Base-by-base conservation (phyloP, 148 eudicot genomes). In the Silene uniflora region DNA sequence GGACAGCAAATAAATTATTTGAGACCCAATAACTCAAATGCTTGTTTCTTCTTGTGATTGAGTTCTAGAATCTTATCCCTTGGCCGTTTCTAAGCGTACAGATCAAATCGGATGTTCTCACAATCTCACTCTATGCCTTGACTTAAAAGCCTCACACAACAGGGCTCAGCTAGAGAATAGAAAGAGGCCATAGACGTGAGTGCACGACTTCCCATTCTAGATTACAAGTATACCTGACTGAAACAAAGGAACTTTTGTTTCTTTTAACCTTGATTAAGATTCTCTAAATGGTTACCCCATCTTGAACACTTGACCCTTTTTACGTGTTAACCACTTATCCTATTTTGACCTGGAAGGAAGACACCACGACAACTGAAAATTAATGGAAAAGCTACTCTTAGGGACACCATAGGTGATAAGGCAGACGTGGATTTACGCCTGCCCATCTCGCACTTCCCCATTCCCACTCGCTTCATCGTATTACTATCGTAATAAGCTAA, bases 131-230 rank as follows among this genome's bases (percentile, higher is more conserved):
- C 9, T 25, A 32, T 11, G 6, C 46, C 44, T 39, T 52, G 42
- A 5, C 72, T 25, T 24, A 18, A 52, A 67, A 63, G 35, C 18
- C 35, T 75, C 29, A 75, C 78, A 61, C 19, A 24, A 25, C 47
- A 67, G 18, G 29, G 18, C 56, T 0, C 23, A 3, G 2, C 23
- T 59, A 19, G 62, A n/a, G 62, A 2, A 12, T 52, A 12, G 56
- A 3, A 52, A n/a, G 16, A 59, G 25, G 44, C 0, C 44, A 39
- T 39, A 0, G 44, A 39, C 1, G 44, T 39, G 44, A 61, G 29
- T 16, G 3, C 14, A 52, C 1, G 56, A 12, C 17, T 12, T 10
- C 42, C 67, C 39, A 63, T 63, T 25, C 6, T 49, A 49, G 55
- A 49, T 10, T 52, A 13, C 56, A 52, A 52, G 56, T 27, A 63